These are phyloP conservation scores for Ceratonia siliqua DNA, from an alignment of 306 rosid genomes.

Conservation along the genomic window DNA sequence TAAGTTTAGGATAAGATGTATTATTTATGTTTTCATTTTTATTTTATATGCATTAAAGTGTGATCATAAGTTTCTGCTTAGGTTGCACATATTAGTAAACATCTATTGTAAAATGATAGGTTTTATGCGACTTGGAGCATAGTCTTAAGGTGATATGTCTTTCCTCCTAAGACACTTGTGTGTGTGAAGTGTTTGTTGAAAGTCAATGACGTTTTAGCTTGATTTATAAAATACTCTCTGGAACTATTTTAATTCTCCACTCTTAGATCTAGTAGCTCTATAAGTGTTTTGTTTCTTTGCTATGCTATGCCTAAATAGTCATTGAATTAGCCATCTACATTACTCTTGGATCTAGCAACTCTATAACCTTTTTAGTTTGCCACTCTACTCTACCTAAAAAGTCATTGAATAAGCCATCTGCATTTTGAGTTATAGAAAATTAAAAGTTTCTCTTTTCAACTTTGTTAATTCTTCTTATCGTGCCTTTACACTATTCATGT, in stretches of 20 bases:
- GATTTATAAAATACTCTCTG: not conserved
- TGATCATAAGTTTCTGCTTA: slow-evolving; percentile 5
- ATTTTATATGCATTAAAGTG: not conserved
- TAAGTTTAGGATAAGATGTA: slow-evolving; percentile 18
- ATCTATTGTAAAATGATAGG: slow-evolving; percentile 7
- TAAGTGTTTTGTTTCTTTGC: slow-evolving; percentile 1
- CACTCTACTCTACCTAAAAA: too few relatives aligned
- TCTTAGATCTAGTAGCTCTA: slow-evolving; percentile 3
- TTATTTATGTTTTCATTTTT: not conserved
- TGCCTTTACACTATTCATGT: slow-evolving; percentile 9
- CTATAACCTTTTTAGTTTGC: too few relatives aligned
- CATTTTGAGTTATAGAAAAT: slow-evolving; percentile 17
- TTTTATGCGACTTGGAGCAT: slow-evolving; percentile 8
- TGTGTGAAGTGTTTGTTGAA: slow-evolving; percentile 14
- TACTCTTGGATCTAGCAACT: too few relatives aligned
- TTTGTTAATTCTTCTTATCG: slow-evolving; percentile 27
- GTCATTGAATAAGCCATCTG: slow-evolving; percentile 13
- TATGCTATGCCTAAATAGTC: slow-evolving; percentile 20
- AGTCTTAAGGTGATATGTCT: slow-evolving; percentile 20
- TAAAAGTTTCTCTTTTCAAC: slow-evolving; percentile 26
- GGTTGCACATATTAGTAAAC: slow-evolving; percentile 7
- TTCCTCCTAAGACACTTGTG: slow-evolving; percentile 3
- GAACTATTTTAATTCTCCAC: too few relatives aligned
- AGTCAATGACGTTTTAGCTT: not conserved
- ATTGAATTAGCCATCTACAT: slow-evolving; percentile 21